Conservation (phyloP, 805 yeast species). For the Ogataea trehalophila region DNA sequence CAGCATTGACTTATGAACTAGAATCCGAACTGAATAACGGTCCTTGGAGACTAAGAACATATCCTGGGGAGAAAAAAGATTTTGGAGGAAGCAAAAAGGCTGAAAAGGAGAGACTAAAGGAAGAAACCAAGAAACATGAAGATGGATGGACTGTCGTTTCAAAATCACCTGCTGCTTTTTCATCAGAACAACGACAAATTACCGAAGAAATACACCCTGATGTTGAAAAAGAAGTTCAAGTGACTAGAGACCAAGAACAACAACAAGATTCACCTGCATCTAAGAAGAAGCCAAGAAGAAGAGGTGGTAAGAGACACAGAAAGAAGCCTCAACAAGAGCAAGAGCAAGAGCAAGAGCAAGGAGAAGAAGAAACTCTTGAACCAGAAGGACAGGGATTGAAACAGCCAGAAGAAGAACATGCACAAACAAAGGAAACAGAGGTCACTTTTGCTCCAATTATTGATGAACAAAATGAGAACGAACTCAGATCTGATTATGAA, state of each 20-base stretch:
- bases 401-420: conserved; percentile 1
- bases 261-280: conserved; percentile 3
- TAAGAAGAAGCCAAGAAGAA: conserved; percentile 44
- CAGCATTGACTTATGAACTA: conserved; percentile 87
- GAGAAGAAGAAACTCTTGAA: conserved; percentile 2
- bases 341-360: conserved; percentile 5
- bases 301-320: conserved; percentile 64
- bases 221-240: neutral
- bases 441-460: conserved; percentile 1
- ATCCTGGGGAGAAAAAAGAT: conserved; percentile 58
- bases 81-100: conserved; percentile 15
- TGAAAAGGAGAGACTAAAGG: conserved; percentile 8
- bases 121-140: conserved; percentile 3
- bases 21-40: conserved; percentile 69
- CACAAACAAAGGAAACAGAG: conserved; percentile 10
- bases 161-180: neutral
- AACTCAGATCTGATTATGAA: conserved; percentile 40
- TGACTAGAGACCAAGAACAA: conserved; percentile 5
- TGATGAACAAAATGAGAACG: conserved; percentile 16
- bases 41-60: conserved; percentile 62
- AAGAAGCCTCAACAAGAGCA: conserved; percentile 33
- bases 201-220: neutral
- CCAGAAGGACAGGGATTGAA: conserved; percentile 1
- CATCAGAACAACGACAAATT: neutral
- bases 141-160: neutral